phyloP scores from a whole-genome alignment of 163 green algal species.

The Chloromonas sp. region DNA sequence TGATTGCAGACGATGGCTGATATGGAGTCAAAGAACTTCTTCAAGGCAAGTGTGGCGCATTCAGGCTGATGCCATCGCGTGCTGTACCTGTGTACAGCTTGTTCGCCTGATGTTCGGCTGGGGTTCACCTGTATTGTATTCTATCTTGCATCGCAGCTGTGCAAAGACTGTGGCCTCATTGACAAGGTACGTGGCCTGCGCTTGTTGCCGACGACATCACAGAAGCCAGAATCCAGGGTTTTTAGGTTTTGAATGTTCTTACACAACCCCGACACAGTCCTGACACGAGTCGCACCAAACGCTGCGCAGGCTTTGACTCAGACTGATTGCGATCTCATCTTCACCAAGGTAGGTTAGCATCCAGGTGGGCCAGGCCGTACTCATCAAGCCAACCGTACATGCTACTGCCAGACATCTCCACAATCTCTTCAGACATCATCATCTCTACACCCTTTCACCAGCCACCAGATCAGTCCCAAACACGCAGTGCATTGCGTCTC shows the following conservation, averaged over 20 bases:
- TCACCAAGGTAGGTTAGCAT: neutral
- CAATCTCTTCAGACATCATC: no score
- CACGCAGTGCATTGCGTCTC: no score
- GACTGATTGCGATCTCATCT: slow-evolving; percentile 7
- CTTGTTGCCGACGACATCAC: neutral
- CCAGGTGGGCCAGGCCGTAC: neutral
- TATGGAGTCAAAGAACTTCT: slow-evolving; percentile 9
- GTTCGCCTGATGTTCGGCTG: no score
- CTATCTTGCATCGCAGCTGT: neutral
- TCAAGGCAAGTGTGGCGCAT: neutral
- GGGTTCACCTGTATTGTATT: no score
- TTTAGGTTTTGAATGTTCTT: no score
- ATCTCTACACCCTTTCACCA: no score
- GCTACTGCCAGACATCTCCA: no score
- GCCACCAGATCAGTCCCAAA: no score
- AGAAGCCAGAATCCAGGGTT: neutral
- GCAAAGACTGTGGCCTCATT: slow-evolving; percentile 1
- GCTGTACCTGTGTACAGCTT: no score
- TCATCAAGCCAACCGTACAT: no score
- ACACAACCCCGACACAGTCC: no score
- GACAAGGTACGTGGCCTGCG: neutral
- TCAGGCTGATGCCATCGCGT: no score
- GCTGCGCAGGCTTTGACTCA: neutral
- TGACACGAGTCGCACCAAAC: neutral
- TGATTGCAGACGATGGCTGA: neutral